Evolutionary conservation across 202 grass and related monocot genomes (phyloP).

Genomic region (Zoysia matrella): DNA sequence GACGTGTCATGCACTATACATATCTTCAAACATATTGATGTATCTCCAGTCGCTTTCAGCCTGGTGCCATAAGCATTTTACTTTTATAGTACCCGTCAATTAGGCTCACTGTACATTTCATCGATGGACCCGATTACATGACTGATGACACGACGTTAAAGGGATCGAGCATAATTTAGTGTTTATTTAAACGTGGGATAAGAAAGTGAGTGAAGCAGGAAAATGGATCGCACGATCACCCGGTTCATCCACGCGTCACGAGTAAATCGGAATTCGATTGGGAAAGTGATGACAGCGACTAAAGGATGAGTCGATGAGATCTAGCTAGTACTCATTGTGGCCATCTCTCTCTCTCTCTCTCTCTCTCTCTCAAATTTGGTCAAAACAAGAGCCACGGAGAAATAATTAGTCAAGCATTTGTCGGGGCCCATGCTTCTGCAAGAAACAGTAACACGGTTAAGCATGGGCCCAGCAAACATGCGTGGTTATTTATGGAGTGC

Average conservation of each 20-base stretch:
- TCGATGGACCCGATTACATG: too few species aligned
- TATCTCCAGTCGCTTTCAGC: slow-evolving; percentile 27
- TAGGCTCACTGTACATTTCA: background rate
- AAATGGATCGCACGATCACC: background rate
- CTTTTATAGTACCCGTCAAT: background rate
- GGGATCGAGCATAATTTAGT: slow-evolving; percentile 39
- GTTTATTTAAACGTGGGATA: slow-evolving; percentile 49
- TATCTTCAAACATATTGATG: background rate
- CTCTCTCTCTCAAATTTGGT: background rate
- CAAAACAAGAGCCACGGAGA: background rate
- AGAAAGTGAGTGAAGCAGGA: background rate
- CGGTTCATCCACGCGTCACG: slow-evolving; percentile 26
- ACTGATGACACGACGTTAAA: slow-evolving; percentile 43
- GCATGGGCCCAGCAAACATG: slow-evolving; percentile 6
- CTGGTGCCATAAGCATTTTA: slow-evolving; percentile 27
- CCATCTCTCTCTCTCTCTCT: too few species aligned
- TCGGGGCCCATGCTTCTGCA: background rate
- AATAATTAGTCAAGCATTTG: background rate
- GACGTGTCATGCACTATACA: slow-evolving; percentile 8
- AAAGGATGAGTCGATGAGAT: slow-evolving; percentile 31
- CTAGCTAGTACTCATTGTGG: background rate
- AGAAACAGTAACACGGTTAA: slow-evolving; percentile 22
- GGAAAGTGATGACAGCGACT: slow-evolving; percentile 32
- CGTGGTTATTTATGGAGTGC: background rate
- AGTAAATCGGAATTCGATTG: slow-evolving; percentile 28